Evolutionary conservation across 2,329 filamentous ascomycete species (phyloP).

Genomic region (Verruconis gallopava): DNA sequence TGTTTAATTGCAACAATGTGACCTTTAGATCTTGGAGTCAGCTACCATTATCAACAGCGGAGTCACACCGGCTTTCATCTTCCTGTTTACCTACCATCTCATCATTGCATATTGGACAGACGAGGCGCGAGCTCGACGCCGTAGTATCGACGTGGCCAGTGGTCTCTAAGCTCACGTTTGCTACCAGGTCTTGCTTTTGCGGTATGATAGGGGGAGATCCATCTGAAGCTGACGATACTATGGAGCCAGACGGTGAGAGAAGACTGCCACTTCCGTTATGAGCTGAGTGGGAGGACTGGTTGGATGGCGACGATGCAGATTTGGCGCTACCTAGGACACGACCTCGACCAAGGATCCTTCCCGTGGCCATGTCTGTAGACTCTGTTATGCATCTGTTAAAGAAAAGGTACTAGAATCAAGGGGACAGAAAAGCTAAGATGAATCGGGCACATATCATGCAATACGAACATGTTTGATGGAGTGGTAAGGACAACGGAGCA

Average conservation of each 20-base stretch:
- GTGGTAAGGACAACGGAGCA: too few relatives aligned
- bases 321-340: slow-evolving; percentile 80
- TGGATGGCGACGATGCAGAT: slow-evolving; percentile 55
- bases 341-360: slow-evolving; percentile 76
- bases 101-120: slow-evolving; percentile 96
- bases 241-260: slow-evolving; percentile 56
- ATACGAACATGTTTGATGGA: too few relatives aligned
- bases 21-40: too few relatives aligned
- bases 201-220: slow-evolving; percentile 43
- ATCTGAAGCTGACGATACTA: slow-evolving; percentile 63
- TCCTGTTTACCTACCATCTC: slow-evolving; percentile 87
- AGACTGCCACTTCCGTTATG: slow-evolving; percentile 23
- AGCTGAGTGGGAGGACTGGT: slow-evolving; percentile 24
- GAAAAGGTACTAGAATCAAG: too few relatives aligned
- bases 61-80: too few relatives aligned
- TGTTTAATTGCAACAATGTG: slow-evolving; percentile 81
- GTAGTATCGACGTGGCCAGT: slow-evolving; percentile 41
- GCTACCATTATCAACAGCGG: too few relatives aligned
- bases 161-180: slow-evolving; percentile 62
- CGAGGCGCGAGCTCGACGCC: slow-evolving; percentile 53
- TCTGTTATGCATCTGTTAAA: too few relatives aligned
- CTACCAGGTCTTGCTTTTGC: slow-evolving; percentile 63
- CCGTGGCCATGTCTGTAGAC: too few relatives aligned
- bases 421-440: too few relatives aligned
- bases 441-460: too few relatives aligned